Evolutionary conservation across 2,329 filamentous ascomycete species (phyloP).

Genomic region (Fusarium xyrophilum): DNA sequence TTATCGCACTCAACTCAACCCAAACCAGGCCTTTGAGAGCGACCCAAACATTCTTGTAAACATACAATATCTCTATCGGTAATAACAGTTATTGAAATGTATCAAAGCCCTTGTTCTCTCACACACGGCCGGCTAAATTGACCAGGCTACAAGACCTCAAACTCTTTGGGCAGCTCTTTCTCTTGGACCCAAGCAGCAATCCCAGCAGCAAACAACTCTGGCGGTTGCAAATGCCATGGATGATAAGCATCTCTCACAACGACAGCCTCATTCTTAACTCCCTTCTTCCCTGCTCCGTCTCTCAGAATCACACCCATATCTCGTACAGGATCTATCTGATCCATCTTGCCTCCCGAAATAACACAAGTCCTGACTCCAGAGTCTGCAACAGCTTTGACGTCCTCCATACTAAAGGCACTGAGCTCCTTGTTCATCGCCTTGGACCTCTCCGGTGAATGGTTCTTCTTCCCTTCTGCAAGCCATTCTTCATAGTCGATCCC

Average conservation of each 20-base stretch:
- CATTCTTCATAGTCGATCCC: conserved; percentile 26
- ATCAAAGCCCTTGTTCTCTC: too few relatives aligned
- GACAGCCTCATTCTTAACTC: conserved; percentile 4
- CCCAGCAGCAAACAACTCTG: conserved; percentile 19
- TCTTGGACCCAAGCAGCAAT: conserved; percentile 5
- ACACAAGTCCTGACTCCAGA: conserved; percentile 20
- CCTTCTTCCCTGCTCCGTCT: not conserved
- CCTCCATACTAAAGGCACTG: not conserved
- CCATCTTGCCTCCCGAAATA: conserved; percentile 23
- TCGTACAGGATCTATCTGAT: conserved; percentile 6
- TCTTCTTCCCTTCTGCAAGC: conserved; percentile 1
- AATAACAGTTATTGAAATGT: too few relatives aligned
- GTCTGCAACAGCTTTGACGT: not conserved
- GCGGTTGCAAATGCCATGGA: conserved; percentile 27
- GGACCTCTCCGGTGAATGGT: conserved; percentile 10
- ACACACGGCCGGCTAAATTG: too few relatives aligned
- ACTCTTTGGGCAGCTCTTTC: conserved; percentile 2
- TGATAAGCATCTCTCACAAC: conserved; percentile 24
- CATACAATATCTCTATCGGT: too few relatives aligned
- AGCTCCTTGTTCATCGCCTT: not conserved
- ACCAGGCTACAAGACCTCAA: not conserved
- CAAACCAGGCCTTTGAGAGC: not conserved
- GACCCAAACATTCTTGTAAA: too few relatives aligned
- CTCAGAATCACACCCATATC: conserved; percentile 7
- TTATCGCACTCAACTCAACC: not conserved